Percentiles rank a stretch among this genome's conserved stretches.
These are phyloP conservation scores for Bromus sterilis DNA, from an alignment of 176 grass and related monocot genomes.

Conservation along the genomic window DNA sequence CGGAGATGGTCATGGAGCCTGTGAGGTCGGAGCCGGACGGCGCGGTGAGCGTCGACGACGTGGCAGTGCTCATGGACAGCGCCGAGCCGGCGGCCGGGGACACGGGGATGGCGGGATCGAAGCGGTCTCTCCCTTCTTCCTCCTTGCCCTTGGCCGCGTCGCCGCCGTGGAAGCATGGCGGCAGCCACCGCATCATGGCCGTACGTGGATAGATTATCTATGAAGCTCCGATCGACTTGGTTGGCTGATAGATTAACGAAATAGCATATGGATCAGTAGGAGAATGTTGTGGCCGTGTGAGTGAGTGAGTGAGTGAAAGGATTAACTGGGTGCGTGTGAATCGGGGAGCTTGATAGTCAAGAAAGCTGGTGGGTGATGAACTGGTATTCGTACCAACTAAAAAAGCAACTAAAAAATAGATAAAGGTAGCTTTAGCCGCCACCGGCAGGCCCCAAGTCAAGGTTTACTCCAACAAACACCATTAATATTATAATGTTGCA, in stretches of 20 bases:
- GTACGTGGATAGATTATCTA: too few relatives aligned
- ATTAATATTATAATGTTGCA: background rate
- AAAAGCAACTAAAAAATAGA: background rate
- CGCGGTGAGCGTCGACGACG: background rate
- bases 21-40: conserved; percentile 48
- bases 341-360: background rate
- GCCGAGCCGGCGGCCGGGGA: conserved; percentile 23
- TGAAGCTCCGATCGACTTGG: background rate
- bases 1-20: conserved; percentile 26
- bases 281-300: background rate
- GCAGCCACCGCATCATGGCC: conserved; percentile 32
- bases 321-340: background rate
- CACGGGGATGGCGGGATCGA: background rate
- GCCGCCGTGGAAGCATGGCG: conserved; percentile 22
- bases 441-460: background rate
- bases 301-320: too few relatives aligned
- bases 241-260: background rate
- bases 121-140: background rate
- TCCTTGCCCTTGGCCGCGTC: background rate
- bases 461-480: background rate
- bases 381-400: background rate
- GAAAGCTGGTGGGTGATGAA: background rate
- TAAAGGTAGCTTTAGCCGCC: background rate
- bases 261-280: background rate
- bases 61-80: conserved; percentile 38